Evolutionary conservation across 345 rosid species (phyloP).

Genomic region (Camelina hispida): DNA sequence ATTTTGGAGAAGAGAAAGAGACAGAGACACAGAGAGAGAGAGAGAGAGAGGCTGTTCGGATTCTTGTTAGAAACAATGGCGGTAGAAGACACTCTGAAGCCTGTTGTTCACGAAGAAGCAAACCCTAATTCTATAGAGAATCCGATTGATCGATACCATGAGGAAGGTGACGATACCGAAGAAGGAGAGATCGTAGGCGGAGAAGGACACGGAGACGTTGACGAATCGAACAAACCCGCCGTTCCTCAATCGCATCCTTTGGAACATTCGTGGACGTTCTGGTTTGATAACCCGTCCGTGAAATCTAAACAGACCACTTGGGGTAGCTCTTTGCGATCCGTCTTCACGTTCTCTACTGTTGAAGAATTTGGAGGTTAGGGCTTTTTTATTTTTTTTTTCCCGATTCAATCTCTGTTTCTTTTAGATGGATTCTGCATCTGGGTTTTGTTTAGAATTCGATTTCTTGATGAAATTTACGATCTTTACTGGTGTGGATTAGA

Average conservation of each 20-base stretch:
- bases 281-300: slow-evolving; percentile 76
- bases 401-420: not conserved
- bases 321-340: slow-evolving; percentile 82
- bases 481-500: slow-evolving; percentile 6
- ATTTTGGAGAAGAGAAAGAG: not conserved
- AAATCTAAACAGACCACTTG: slow-evolving; percentile 64
- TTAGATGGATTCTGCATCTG: not conserved
- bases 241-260: slow-evolving; percentile 61
- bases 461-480: not conserved
- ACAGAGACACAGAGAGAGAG: not conserved
- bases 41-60: slow-evolving; percentile 11
- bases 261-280: slow-evolving; percentile 90
- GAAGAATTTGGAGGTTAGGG: slow-evolving; percentile 87
- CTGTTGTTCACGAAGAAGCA: slow-evolving; percentile 38
- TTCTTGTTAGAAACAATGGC: slow-evolving; percentile 39
- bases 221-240: slow-evolving; percentile 45
- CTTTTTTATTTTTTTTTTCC: not conserved
- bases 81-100: slow-evolving; percentile 46
- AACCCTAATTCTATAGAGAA: slow-evolving; percentile 45
- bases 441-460: not conserved
- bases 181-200: slow-evolving; percentile 63
- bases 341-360: slow-evolving; percentile 70
- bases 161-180: slow-evolving; percentile 55
- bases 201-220: slow-evolving; percentile 37
- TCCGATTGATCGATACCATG: slow-evolving; percentile 40